Base-by-base conservation (phyloP, 805 yeast species). In the Metschnikowia anglica region DNA sequence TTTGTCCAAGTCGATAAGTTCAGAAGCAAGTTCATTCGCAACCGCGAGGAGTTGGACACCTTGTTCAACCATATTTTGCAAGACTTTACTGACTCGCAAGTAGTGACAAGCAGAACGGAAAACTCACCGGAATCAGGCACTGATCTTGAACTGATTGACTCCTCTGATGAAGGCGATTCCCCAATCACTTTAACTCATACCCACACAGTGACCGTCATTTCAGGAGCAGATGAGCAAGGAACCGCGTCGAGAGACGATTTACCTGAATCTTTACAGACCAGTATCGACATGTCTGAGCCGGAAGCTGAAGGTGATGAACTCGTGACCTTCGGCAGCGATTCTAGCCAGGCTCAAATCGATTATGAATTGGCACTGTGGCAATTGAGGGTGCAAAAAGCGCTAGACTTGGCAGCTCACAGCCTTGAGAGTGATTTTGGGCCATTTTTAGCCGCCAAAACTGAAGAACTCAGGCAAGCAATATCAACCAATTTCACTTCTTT, bases 311-410 rank as follows among this genome's bases (percentile, higher is more conserved):
- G 32, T 4, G 41, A 37, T 3, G 44, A 41, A 17, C 21, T 41
- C n/a, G 31, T 36, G 11, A 18, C 41, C 16, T 42, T 27, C 20
- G 46, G 41, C 25, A 26, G 38, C n/a, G 38, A 37, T 31, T 39
- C 44, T 3, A 34, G 46, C 16, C 38, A 44, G 34, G 37, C 43
- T n/a, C 50, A 54, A 34, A 53, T 70, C n/a, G 59, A 66, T 32
- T 52, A 52, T n/a, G 66, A 66, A 36, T 54, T 70, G 31, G 24
- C 34, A 3, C 51, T 53, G 37, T 71, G 73, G 71, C 61, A 59
- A 32, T 25, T 39, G 5, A 65, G 63, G 44, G 64, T 70, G 17
- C 52, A 60, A 41, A 64, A 60, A 33, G 62, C 73, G 6, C 49
- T 68, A 32, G 54, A 58, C 17, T 56, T 69, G 46, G 72, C 74